Evolutionary conservation across 225 moss, liverwort and hornwort genomes (phyloP).

Genomic region (Sphagnum contortum): DNA sequence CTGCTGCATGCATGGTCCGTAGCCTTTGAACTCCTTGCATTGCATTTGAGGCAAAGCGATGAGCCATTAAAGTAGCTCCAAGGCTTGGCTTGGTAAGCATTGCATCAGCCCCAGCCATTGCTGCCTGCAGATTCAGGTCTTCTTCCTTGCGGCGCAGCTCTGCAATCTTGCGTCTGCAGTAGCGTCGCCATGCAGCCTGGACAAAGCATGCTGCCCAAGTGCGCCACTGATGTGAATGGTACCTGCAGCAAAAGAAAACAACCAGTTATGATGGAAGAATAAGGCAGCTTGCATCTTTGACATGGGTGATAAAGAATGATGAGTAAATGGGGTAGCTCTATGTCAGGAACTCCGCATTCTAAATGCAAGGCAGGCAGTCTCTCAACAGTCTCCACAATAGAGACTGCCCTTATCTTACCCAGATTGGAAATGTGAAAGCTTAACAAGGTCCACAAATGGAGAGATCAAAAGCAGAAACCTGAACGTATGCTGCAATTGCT

Average conservation of each 20-base stretch:
- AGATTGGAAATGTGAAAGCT: no score
- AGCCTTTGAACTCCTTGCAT: conserved; percentile 80
- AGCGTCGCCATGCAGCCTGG: conserved; percentile 81
- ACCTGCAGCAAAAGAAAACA: conserved; percentile 50
- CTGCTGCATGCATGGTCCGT: conserved; percentile 81
- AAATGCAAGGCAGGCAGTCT: not conserved
- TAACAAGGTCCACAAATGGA: not conserved
- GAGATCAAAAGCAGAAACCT: conserved; percentile 11
- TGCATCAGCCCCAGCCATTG: conserved; percentile 16
- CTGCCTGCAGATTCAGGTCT: conserved; percentile 46
- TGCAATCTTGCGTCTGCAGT: conserved; percentile 46
- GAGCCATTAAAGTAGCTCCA: conserved; percentile 58
- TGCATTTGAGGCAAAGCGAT: conserved; percentile 79
- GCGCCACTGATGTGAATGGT: conserved; percentile 95
- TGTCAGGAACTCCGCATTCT: not conserved
- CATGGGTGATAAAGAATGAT: no score
- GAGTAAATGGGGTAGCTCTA: no score
- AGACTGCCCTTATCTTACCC: no score
- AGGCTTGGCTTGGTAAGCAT: conserved; percentile 34
- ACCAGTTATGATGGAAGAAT: conserved; percentile 43
- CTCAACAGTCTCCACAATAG: no score
- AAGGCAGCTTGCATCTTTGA: conserved; percentile 11
- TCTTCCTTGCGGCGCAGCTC: conserved; percentile 64
- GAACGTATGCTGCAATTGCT: conserved; percentile 88
- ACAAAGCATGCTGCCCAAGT: conserved; percentile 89